phyloP scores from a whole-genome alignment of 1,284 basidiomycete genomes.

The Tylopilus sp. region DNA sequence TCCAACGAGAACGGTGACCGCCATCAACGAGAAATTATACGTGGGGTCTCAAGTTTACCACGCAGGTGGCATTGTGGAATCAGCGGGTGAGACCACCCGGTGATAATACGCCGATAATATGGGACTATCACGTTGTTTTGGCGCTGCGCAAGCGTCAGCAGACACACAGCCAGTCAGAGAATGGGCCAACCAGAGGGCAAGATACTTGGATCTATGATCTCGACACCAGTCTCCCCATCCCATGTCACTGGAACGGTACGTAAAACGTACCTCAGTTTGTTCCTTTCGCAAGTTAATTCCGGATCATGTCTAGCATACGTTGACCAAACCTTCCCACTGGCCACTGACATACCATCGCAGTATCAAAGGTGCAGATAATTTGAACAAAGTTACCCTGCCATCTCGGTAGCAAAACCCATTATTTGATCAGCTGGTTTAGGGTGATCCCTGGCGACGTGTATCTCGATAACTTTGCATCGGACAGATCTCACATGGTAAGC shows the following conservation, averaged over 20 bases:
- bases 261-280: constrained; percentile 1
- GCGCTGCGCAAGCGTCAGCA: constrained; percentile 38
- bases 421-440: constrained; percentile 42
- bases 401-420: constrained; percentile 7
- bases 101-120: constrained; percentile 45
- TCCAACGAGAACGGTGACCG: constrained; percentile 46
- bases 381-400: constrained; percentile 2
- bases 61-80: constrained; percentile 60
- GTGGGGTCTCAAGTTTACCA: constrained; percentile 8
- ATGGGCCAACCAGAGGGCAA: constrained; percentile 1
- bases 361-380: constrained; percentile 45
- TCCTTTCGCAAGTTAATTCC: constrained; percentile 13
- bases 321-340: constrained; percentile 45
- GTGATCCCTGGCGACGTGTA: constrained; percentile 50
- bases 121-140: constrained; percentile 75
- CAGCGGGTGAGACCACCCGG: constrained; percentile 45
- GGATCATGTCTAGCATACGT: constrained; percentile 48
- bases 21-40: not conserved
- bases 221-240: constrained; percentile 48
- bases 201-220: constrained; percentile 61
- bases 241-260: constrained; percentile 48
- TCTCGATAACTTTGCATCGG: constrained; percentile 65
- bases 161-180: constrained; percentile 2
- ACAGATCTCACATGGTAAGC: constrained; percentile 70
- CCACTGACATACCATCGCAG: constrained; percentile 29